Conservation (phyloP, 176 grass and related monocot genomes). For the Aegilops bicornis region DNA sequence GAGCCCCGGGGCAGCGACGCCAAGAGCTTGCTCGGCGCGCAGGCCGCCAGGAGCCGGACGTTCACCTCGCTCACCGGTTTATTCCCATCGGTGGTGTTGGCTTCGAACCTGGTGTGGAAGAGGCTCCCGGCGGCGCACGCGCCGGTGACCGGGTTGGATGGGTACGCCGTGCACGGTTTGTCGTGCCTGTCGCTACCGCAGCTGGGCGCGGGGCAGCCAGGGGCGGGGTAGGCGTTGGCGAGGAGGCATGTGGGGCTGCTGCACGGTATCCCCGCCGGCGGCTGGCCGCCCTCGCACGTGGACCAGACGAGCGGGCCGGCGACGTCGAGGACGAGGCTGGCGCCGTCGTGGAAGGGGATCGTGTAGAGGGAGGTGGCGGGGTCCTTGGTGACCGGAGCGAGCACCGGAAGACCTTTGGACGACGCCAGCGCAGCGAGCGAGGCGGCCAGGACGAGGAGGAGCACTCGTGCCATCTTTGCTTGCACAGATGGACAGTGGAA, state of each 20-base stretch:
- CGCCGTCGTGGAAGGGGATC: neutral
- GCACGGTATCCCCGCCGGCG: neutral
- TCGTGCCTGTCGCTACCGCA: neutral
- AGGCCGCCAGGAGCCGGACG: constrained; percentile 9
- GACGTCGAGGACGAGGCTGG: constrained; percentile 27
- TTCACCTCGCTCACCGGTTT: constrained; percentile 19
- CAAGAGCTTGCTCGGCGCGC: constrained; percentile 25
- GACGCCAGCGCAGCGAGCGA: neutral
- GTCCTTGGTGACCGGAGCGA: constrained; percentile 34
- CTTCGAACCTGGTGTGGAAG: neutral
- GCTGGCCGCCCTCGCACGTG: neutral
- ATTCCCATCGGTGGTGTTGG: constrained; percentile 47
- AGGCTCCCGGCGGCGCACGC: constrained; percentile 35
- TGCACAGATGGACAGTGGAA: too few relatives aligned
- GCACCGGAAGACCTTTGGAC: neutral
- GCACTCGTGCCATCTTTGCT: neutral
- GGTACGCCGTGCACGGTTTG: constrained; percentile 24
- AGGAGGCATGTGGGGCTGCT: neutral
- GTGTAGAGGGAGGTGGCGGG: constrained; percentile 31
- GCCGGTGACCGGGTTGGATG: constrained; percentile 36
- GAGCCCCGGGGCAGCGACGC: neutral
- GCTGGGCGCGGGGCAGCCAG: neutral
- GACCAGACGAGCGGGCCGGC: constrained; percentile 44
- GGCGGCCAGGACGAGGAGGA: neutral
- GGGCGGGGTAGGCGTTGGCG: constrained; percentile 22